Evolutionary conservation across 2,329 filamentous ascomycete species (phyloP).

Genomic region (Dissoconium aciculare): DNA sequence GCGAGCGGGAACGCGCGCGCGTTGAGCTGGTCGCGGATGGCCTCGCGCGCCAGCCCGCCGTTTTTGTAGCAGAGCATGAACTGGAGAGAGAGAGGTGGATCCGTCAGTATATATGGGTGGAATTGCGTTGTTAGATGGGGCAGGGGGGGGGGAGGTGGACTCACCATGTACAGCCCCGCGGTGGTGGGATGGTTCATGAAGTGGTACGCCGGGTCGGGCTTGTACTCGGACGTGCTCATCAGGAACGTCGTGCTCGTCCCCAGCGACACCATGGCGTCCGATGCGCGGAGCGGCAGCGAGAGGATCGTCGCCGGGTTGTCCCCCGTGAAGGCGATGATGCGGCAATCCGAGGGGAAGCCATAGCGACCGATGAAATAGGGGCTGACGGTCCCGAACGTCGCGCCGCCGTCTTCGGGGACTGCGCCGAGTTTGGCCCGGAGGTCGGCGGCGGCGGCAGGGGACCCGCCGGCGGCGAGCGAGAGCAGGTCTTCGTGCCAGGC

Average conservation of each 20-base stretch:
- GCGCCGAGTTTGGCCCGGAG: slow-evolving; percentile 66
- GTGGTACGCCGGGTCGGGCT: slow-evolving; percentile 79
- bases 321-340: slow-evolving; percentile 75
- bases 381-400: slow-evolving; percentile 59
- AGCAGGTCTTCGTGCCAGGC: slow-evolving; percentile 63
- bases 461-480: slow-evolving; percentile 51
- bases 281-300: slow-evolving; percentile 67
- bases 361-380: slow-evolving; percentile 66
- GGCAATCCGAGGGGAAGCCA: slow-evolving; percentile 60
- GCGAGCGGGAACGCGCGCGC: slow-evolving; percentile 25
- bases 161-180: slow-evolving; percentile 83
- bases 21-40: slow-evolving; percentile 69
- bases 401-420: slow-evolving; percentile 66
- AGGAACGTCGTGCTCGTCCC: slow-evolving; percentile 95
- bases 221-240: slow-evolving; percentile 88
- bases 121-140: no score
- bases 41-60: slow-evolving; percentile 80
- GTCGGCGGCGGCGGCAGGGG: slow-evolving; percentile 42
- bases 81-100: no score
- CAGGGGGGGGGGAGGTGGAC: no score
- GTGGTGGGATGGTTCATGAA: slow-evolving; percentile 98
- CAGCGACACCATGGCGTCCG: slow-evolving; percentile 86
- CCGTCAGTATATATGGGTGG: no score
- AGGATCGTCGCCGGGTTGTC: slow-evolving; percentile 96
- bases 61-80: slow-evolving; percentile 99